Evolutionary conservation across 495 filamentous ascomycete genomes (phyloP).

Genomic region (Aspergillus hancockii): DNA sequence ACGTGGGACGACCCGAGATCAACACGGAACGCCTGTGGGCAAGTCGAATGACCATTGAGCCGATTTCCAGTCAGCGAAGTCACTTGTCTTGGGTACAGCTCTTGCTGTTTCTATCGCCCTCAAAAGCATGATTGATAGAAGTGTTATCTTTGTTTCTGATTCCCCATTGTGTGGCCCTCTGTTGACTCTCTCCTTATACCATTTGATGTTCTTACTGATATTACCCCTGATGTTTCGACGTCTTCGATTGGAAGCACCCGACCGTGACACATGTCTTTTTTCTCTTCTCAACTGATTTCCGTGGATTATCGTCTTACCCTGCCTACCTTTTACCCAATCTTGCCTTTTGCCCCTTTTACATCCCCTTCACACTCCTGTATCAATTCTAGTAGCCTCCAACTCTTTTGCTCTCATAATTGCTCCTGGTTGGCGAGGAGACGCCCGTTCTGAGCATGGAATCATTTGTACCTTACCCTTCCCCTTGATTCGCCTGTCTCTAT

Average conservation of each 20-base stretch:
- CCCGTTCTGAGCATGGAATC: not conserved
- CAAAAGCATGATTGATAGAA: conserved; percentile 14
- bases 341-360: conserved; percentile 5
- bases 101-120: conserved; percentile 2
- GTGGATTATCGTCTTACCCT: conserved; percentile 4
- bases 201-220: conserved; percentile 21
- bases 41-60: not conserved
- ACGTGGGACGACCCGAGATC: conserved; percentile 4
- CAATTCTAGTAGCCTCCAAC: not conserved
- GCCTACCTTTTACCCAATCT: conserved; percentile 1
- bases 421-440: not conserved
- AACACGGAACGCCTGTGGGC: not conserved
- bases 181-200: conserved; percentile 26
- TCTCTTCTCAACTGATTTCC: conserved; percentile 4
- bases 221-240: conserved; percentile 14
- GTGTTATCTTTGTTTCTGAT: conserved; percentile 13
- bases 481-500: not conserved
- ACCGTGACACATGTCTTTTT: conserved; percentile 11
- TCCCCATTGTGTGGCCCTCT: not conserved
- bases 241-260: conserved; percentile 3
- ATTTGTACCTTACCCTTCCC: not conserved
- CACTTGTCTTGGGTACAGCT: conserved; percentile 8
- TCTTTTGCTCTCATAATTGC: not conserved
- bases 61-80: conserved; percentile 2
- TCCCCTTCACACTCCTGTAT: conserved; percentile 12